Evolutionary conservation across 768 basidiomycete species (phyloP), one percentile per base, ranked within the genome.

Genomic region (Lactifluus volemus): DNA sequence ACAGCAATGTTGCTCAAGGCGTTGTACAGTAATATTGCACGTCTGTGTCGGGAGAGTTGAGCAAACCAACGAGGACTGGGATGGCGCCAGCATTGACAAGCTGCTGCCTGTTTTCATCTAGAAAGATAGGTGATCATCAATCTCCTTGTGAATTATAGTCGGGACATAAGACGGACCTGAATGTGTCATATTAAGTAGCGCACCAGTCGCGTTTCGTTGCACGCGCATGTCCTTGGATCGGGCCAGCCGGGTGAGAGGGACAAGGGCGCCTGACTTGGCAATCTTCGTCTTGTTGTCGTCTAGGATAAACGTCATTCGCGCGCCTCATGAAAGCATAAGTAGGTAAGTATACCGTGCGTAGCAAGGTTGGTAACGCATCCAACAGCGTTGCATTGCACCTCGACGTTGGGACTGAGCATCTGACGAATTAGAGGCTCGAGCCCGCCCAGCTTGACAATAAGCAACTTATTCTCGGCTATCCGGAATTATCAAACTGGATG

Each of bases 241-340:
- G 36, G 97, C 97, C 47, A 99, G 81, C 53, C 97, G 83, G 48
- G 97, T 98, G 41, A 99, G 83, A 25, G 97, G 97, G 21, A 97
- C 92, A 57, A 99, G 79, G n/a, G 97, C 97, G 49, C 97, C 97
- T 10, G 94, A 97, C 80, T 98, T 98, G 44, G 97, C 97, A 59
- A 99, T 99, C 81, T 96, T 97, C 53, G 93, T 97, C 81, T 99
- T 99, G 81, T 99, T 99, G 73, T 99, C 97, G 69, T 99, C 95
- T 97, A 64, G 14, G 66, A 55, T 29, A 53, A 9, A 21, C 44
- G n/a, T 7, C 58, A 48, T 66, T 51, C 15, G 36, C 39, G 19
- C 29, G 29, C 11, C 21, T 45, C 41, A 11, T 44, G 36, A 45
- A n/a, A 39, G n/a, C 14, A 30, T 19, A 14, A 60, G 38, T 50